phyloP scores from a whole-genome alignment of 202 grass and related monocot species.

The Panicum virgatum region DNA sequence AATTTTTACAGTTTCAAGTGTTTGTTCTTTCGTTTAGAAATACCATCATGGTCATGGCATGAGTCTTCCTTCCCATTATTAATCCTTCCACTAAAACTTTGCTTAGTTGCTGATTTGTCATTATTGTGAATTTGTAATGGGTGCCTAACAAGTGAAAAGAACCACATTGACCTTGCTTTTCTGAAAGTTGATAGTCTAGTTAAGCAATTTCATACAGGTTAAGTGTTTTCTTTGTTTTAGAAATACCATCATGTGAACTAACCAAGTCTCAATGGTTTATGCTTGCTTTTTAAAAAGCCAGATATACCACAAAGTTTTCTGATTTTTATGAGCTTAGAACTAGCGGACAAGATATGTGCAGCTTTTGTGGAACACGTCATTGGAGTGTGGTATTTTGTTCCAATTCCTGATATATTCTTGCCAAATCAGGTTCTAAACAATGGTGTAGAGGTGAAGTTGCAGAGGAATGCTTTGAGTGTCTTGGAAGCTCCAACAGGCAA shows the following conservation, averaged over 20 bases:
- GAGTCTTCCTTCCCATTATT: slow-evolving; percentile 19
- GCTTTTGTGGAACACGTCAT: slow-evolving; percentile 5
- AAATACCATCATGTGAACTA: neutral
- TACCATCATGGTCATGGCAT: slow-evolving; percentile 1
- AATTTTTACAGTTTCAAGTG: neutral
- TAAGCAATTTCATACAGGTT: neutral
- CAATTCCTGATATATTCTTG: slow-evolving; percentile 23
- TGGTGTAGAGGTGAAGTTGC: slow-evolving; percentile 90
- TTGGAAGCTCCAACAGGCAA: slow-evolving; percentile 87
- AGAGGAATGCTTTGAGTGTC: slow-evolving; percentile 89
- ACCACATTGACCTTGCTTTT: neutral
- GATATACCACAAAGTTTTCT: neutral
- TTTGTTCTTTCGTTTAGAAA: neutral
- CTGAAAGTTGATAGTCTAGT: neutral
- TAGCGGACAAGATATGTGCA: neutral
- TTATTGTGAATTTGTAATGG: neutral
- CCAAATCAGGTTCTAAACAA: slow-evolving; percentile 74
- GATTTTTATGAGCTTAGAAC: neutral
- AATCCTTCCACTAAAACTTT: slow-evolving; percentile 22
- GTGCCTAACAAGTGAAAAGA: neutral
- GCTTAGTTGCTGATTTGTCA: neutral
- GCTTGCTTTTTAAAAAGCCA: neutral
- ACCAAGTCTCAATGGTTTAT: neutral
- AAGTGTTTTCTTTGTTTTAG: neutral
- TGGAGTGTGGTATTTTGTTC: neutral